These are phyloP conservation scores for Conoideocrella luteorostrata DNA, from an alignment of 2,329 filamentous ascomycete genomes.

Conservation along the genomic window DNA sequence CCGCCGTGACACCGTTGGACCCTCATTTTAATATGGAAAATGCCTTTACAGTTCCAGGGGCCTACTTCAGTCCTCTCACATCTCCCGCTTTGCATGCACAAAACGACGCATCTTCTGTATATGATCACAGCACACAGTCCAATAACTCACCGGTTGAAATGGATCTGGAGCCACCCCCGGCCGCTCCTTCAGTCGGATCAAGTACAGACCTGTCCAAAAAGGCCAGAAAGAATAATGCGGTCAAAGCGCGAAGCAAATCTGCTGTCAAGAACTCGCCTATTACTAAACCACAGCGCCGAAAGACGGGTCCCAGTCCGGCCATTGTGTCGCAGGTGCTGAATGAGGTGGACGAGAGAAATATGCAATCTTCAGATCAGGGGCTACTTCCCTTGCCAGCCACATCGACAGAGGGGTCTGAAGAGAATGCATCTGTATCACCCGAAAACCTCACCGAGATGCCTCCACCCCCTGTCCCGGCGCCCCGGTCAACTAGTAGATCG, in stretches of 20 bases:
- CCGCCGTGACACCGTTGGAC: slow-evolving; percentile 77
- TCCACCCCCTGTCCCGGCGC: slow-evolving; percentile 59
- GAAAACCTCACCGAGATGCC: slow-evolving; percentile 61
- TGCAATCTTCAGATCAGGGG: slow-evolving; percentile 26
- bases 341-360: slow-evolving; percentile 41
- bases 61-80: slow-evolving; percentile 78
- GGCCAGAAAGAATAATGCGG: slow-evolving; percentile 42
- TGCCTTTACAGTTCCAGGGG: slow-evolving; percentile 56
- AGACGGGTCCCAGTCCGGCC: slow-evolving; percentile 44
- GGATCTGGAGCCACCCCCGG: slow-evolving; percentile 40
- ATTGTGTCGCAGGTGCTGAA: slow-evolving; percentile 50
- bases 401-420: slow-evolving; percentile 51
- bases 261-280: slow-evolving; percentile 66
- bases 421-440: slow-evolving; percentile 59
- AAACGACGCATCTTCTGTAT: slow-evolving; percentile 41
- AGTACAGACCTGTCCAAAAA: slow-evolving; percentile 47
- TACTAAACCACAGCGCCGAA: slow-evolving; percentile 57
- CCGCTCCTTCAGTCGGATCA: slow-evolving; percentile 27
- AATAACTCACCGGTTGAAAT: slow-evolving; percentile 53
- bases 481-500: slow-evolving; percentile 58
- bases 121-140: slow-evolving; percentile 38
- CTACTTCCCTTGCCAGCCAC: slow-evolving; percentile 31
- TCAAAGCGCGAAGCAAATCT: slow-evolving; percentile 45
- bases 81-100: slow-evolving; percentile 75
- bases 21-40: slow-evolving; percentile 57